Evolutionary conservation across 2,329 filamentous ascomycete genomes (phyloP), one percentile per base, ranked within the genome.

Genomic region (Teratosphaeria zuluensis): DNA sequence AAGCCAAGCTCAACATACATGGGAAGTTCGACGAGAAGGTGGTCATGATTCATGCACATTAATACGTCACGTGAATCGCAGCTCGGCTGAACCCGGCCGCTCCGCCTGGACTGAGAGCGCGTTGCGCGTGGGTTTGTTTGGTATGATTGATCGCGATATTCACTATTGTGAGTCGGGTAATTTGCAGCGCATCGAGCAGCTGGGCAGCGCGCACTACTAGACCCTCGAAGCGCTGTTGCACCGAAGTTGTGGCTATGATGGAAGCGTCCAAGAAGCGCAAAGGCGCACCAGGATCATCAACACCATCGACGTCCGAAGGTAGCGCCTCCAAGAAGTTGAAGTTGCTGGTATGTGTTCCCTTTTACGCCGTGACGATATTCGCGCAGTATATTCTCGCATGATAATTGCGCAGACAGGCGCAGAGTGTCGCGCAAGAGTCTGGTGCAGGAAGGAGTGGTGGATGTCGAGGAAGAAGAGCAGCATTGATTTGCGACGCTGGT

Each of bases 311-410:
- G 30, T 57, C 72, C 65, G 80, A 80, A 63, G 76, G 77, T 65
- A 80, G 80, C 69, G 77, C 79, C 68, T 74, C 79, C 62, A 85
- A 85, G 77, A 80, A 81, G 70, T 77, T 80, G 72, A 83, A 81
- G 74, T 67, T 80, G 60, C 77, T 81, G 75, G 82, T 84, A 78
- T 76, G 82, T 83, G 53, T 38, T 46, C 57, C 53, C 38, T 30
- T 19, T 28, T 46, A 31, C 46, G n/a, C 57, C 59, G 51, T 52
- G n/a, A 24, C 11, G 31, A 24, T 54, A 9, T 6, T 19, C 38
- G 14, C 30, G 19, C 19, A 14, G 12, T n/a, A 5, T 48, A 31
- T 19, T 46, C 28, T 51, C 28, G 58, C 56, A 3, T 30, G 55
- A 51, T 48, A n/a, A 4, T 5, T 38, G 12, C 24, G 54, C 21